phyloP scores from a whole-genome alignment of 768 basidiomycete genomes.

The Amylocystis lapponica region DNA sequence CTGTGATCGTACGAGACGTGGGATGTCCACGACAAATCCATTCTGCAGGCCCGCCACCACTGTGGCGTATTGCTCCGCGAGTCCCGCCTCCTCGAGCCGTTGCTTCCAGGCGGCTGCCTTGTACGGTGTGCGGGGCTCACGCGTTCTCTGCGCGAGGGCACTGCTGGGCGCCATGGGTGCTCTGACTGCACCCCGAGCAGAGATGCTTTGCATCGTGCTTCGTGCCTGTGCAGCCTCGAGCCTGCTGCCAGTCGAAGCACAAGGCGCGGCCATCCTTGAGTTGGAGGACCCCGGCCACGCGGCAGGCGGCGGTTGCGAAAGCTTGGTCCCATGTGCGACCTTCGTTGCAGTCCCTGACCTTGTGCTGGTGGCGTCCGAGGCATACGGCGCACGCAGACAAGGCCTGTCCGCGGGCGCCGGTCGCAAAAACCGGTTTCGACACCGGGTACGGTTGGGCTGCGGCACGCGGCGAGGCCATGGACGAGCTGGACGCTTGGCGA shows the following conservation, averaged over 20 bases:
- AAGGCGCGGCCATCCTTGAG: neutral
- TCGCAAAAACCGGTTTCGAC: neutral
- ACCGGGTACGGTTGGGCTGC: neutral
- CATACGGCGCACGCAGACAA: slow-evolving; percentile 1
- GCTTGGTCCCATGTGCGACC: neutral
- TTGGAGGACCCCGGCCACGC: neutral
- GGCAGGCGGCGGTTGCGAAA: neutral
- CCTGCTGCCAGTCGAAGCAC: neutral
- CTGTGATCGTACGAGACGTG: neutral
- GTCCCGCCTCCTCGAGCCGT: neutral
- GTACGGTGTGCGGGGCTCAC: neutral
- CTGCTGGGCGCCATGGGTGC: neutral
- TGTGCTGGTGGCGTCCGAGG: slow-evolving; percentile 1
- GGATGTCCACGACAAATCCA: neutral
- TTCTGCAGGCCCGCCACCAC: neutral
- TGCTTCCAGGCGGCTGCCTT: neutral
- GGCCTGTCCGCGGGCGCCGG: neutral
- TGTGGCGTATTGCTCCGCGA: neutral
- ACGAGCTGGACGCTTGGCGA: neutral
- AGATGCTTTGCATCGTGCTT: neutral
- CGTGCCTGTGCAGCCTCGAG: neutral
- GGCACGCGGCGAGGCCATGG: neutral
- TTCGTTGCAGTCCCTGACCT: neutral
- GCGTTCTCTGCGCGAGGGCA: neutral
- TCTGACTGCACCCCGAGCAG: neutral